Evolutionary conservation across 768 basidiomycete species (phyloP), one percentile per base, ranked within the genome.

Genomic region (Terana coerulea): DNA sequence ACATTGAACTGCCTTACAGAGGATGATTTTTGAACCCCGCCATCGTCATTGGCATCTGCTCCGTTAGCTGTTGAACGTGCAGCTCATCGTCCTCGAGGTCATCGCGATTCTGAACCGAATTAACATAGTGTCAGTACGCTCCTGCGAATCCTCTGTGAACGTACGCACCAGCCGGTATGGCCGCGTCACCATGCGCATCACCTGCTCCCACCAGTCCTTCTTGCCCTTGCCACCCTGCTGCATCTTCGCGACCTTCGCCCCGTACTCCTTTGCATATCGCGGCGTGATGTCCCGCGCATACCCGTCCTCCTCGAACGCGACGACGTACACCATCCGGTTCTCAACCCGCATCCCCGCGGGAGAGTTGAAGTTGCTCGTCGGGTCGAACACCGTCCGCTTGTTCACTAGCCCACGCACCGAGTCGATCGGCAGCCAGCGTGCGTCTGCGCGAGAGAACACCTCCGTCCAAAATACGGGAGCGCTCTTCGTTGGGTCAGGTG

Each of bases 381-480:
- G 91, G 65, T 94, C 91, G 62, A 91, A 95, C 24, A 79, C 72
- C 51, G 84, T 83, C 52, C 85, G 80, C 59, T 89, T 88, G 63
- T 94, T 89, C 54, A 94, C 84, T 48, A 84, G 75, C 22, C 75
- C 80, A 14, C 91, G 84, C 29, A 92, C 78, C 7, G 93, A 91
- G 69, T 99, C 97, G 33, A 98, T 86, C 0, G 94, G 86, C 12
- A 98, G 71, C 97, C 97, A 99, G 30, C 86, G 82, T 12, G 78
- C 81, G 70, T 97, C 93, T 6, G 94, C 83, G 19, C 91, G 84
- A 7, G 92, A 95, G 70, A 94, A 99, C 0, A 97, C 91, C 68
- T 99, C 97, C 0, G 89, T 91, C 97, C 97, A 99, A 67, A 94
- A 91, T 3, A 94, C 86, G 1, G 95, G 95, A 3, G 92, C 85